Evolutionary conservation across 1,284 basidiomycete genomes (phyloP).

Genomic region (Mycosarcoma maydis): DNA sequence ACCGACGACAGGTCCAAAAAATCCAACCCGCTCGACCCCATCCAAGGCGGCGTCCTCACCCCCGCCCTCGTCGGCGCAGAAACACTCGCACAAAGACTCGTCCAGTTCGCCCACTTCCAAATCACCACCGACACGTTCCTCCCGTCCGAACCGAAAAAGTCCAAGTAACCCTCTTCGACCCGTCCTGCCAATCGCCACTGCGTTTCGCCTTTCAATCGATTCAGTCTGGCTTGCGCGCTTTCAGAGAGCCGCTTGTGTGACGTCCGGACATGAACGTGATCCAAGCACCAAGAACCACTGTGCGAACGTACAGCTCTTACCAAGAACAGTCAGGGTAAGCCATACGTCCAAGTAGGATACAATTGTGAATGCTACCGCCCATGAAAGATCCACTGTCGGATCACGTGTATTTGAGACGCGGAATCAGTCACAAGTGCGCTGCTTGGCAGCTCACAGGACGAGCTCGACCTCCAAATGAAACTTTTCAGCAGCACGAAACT

Average conservation of each 20-base stretch:
- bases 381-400: too few relatives aligned
- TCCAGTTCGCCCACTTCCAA: conserved; percentile 71
- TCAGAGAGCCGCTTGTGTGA: too few relatives aligned
- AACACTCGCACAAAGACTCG: conserved; percentile 75
- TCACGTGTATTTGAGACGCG: too few relatives aligned
- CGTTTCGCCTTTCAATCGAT: neutral
- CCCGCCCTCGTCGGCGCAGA: conserved; percentile 80
- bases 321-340: too few relatives aligned
- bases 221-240: too few relatives aligned
- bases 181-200: neutral
- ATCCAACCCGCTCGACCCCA: conserved; percentile 69
- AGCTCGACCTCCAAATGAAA: conserved; percentile 23
- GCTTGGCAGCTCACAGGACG: conserved; percentile 15
- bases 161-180: conserved; percentile 5
- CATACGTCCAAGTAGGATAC: too few relatives aligned
- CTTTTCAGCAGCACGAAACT: conserved; percentile 18
- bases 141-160: conserved; percentile 8
- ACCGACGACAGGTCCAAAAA: conserved; percentile 70
- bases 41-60: conserved; percentile 78
- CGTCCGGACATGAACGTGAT: too few relatives aligned
- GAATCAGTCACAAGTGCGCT: too few relatives aligned
- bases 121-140: conserved; percentile 67
- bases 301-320: too few relatives aligned
- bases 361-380: too few relatives aligned
- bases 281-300: too few relatives aligned